Evolutionary conservation across 805 yeast species (phyloP).

Genomic region (Kluyveromyces nonfermentans): DNA sequence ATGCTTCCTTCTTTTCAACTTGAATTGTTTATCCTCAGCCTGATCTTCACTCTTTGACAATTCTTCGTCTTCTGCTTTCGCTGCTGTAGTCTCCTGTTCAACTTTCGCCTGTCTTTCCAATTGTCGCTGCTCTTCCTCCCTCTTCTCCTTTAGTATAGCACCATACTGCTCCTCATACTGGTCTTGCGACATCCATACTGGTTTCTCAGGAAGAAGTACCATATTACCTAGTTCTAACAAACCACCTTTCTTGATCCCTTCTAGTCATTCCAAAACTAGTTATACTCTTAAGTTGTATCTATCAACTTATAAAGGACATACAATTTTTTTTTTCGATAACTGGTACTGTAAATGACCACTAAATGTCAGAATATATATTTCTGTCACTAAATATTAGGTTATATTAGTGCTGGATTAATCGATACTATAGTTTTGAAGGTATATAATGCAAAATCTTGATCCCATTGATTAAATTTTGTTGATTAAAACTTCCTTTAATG

Average conservation of each 20-base stretch:
- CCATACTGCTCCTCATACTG: slow-evolving; percentile 28
- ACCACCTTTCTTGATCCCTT: neutral
- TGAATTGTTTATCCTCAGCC: slow-evolving; percentile 9
- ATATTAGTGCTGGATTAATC: too few species aligned
- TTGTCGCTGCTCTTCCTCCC: slow-evolving; percentile 4
- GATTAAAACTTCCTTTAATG: too few species aligned
- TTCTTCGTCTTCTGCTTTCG: slow-evolving; percentile 13
- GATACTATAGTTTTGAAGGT: too few species aligned
- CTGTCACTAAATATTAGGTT: too few species aligned
- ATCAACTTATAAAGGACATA: too few species aligned
- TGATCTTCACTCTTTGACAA: slow-evolving; percentile 10
- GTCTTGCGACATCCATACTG: slow-evolving; percentile 32
- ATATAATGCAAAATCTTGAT: too few species aligned
- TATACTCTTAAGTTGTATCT: too few species aligned
- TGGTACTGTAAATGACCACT: too few species aligned
- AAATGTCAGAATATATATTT: too few species aligned
- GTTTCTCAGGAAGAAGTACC: slow-evolving; percentile 25
- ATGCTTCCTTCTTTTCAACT: slow-evolving; percentile 22
- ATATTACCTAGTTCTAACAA: slow-evolving; percentile 2
- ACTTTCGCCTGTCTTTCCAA: slow-evolving; percentile 6
- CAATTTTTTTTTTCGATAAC: too few species aligned
- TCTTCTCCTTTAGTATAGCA: slow-evolving; percentile 6
- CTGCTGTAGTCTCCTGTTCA: slow-evolving; percentile 5
- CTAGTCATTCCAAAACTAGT: neutral
- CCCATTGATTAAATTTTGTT: too few species aligned